Conservation (phyloP, 2,329 filamentous ascomycete species). For the Cladosporium halotolerans region DNA sequence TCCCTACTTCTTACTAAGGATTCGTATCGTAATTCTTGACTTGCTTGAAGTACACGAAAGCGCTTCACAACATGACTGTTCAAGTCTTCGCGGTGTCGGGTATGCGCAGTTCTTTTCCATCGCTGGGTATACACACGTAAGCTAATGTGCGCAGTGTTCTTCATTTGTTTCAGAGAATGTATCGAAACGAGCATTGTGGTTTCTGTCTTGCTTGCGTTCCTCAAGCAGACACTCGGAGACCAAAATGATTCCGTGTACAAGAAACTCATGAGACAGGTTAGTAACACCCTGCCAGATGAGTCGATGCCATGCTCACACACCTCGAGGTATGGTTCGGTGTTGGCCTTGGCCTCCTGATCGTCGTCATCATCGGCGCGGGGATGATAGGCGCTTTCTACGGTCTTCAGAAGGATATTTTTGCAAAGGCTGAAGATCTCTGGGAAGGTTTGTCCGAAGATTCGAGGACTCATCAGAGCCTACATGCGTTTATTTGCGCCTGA, state of each 20-base stretch:
- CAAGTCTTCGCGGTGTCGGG: background rate
- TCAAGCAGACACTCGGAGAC: slow-evolving; percentile 72
- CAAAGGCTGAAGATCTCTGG: slow-evolving; percentile 66
- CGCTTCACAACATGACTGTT: background rate
- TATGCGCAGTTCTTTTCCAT: background rate
- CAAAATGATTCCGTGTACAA: slow-evolving; percentile 62
- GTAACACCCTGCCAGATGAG: slow-evolving; percentile 28
- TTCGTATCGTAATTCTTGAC: slow-evolving; percentile 8
- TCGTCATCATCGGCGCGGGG: slow-evolving; percentile 57
- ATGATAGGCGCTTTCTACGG: slow-evolving; percentile 70
- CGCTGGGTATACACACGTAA: too few relatives aligned
- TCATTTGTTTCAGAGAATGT: slow-evolving; percentile 82
- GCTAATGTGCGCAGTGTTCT: slow-evolving; percentile 55
- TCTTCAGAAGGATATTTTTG: slow-evolving; percentile 61
- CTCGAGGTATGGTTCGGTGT: slow-evolving; percentile 55
- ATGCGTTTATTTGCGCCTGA: slow-evolving; percentile 60
- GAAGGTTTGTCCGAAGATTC: slow-evolving; percentile 48
- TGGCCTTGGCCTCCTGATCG: slow-evolving; percentile 55
- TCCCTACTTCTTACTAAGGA: too few relatives aligned
- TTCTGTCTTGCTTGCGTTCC: slow-evolving; percentile 76
- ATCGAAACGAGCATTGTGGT: slow-evolving; percentile 80
- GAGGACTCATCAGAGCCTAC: too few relatives aligned
- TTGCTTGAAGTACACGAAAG: background rate
- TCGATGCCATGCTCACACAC: too few relatives aligned
- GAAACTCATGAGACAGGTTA: slow-evolving; percentile 36